A percentile compares a stretch with the other conserved stretches of the same genome.
Evolutionary conservation across 140 eudicot genomes (phyloP).

Genomic region (Cichorium intybus): DNA sequence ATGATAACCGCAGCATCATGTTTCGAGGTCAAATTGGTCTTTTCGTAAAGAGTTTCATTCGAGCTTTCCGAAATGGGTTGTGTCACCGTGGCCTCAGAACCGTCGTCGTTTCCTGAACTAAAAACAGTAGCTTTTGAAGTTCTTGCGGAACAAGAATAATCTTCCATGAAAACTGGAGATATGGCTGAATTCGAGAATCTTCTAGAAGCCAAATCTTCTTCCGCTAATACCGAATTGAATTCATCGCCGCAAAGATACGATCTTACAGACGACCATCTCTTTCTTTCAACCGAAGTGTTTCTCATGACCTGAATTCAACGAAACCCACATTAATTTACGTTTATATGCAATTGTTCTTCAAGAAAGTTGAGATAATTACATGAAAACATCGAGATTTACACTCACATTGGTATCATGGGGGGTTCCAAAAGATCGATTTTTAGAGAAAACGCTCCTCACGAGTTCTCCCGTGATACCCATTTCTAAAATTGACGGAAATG

Average conservation of each 20-base stretch:
- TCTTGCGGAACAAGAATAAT: slow-evolving; percentile 44
- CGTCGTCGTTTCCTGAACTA: slow-evolving; percentile 46
- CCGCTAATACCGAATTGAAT: slow-evolving; percentile 50
- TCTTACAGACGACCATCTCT: slow-evolving; percentile 66
- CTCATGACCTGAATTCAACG: slow-evolving; percentile 37
- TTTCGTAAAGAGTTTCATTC: slow-evolving; percentile 22
- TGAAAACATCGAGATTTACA: background rate
- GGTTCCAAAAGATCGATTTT: slow-evolving; percentile 43
- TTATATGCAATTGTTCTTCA: background rate
- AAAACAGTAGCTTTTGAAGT: slow-evolving; percentile 45
- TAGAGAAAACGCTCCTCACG: slow-evolving; percentile 73
- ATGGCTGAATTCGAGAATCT: slow-evolving; percentile 26
- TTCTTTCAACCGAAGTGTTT: slow-evolving; percentile 45
- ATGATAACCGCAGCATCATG: slow-evolving; percentile 73
- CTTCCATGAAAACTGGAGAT: slow-evolving; percentile 19
- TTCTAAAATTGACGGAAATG: slow-evolving; percentile 26
- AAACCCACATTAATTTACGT: background rate
- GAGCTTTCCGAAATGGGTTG: slow-evolving; percentile 36
- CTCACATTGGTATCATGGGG: slow-evolving; percentile 56
- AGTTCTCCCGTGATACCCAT: slow-evolving; percentile 87
- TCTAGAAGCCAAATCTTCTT: slow-evolving; percentile 56
- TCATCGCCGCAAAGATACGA: slow-evolving; percentile 90
- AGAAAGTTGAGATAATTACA: background rate
- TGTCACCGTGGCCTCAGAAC: slow-evolving; percentile 69
- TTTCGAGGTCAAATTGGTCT: slow-evolving; percentile 34